A percentile compares a stretch with the other conserved stretches of the same genome.
Evolutionary conservation across 139 green algal genomes (phyloP).

Genomic region (Closterium sp.): DNA sequence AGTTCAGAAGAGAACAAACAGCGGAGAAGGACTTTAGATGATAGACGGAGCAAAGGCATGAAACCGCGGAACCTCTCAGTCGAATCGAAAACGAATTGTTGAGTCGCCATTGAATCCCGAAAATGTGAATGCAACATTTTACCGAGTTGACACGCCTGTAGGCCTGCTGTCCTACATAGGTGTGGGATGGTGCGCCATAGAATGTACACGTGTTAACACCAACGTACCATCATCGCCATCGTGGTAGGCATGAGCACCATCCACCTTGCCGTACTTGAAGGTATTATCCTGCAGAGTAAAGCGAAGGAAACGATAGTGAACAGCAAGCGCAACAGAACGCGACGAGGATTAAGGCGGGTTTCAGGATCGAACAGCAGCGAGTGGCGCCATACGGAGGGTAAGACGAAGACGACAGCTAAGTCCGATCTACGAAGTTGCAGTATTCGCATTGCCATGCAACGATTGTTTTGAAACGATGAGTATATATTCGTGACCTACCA

Average conservation of each 20-base stretch:
- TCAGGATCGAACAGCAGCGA: neutral
- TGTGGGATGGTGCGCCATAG: conserved; percentile 7
- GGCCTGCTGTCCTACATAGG: too few relatives aligned
- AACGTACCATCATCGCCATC: conserved; percentile 30
- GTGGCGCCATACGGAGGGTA: too few relatives aligned
- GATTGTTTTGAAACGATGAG: too few relatives aligned
- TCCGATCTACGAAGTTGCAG: neutral
- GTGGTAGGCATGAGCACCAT: conserved; percentile 29
- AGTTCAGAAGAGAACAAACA: neutral
- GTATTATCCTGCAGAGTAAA: neutral
- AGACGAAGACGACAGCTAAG: too few relatives aligned
- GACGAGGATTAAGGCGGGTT: neutral
- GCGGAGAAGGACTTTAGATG: neutral
- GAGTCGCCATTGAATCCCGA: neutral
- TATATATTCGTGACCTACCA: too few relatives aligned
- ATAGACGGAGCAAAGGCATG: neutral
- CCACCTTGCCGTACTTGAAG: conserved; percentile 26
- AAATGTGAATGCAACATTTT: neutral
- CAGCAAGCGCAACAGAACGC: neutral
- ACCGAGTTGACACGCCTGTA: too few relatives aligned
- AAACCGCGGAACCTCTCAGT: neutral
- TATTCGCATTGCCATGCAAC: too few relatives aligned
- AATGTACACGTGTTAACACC: neutral
- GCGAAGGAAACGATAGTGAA: neutral
- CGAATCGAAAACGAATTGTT: neutral